Evolutionary conservation across 345 rosid genomes (phyloP).

Genomic region (Physaria fendleri): DNA sequence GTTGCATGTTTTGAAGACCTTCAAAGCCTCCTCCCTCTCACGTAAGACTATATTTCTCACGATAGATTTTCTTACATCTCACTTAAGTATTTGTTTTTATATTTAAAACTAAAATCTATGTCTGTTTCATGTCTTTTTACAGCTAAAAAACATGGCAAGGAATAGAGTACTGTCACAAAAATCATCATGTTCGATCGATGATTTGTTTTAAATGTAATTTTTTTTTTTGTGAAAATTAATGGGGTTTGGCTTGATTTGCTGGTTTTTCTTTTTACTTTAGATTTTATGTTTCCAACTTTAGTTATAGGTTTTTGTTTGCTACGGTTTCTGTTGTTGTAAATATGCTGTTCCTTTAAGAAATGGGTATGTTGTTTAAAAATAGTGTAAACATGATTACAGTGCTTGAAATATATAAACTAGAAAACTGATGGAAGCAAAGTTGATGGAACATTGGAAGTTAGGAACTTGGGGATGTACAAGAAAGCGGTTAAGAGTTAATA

Average conservation of each 20-base stretch:
- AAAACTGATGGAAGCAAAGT: no score
- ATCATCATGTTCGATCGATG: slow-evolving; percentile 6
- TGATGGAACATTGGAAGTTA: no score
- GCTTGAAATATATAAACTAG: no score
- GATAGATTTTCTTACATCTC: not conserved
- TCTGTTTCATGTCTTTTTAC: not conserved
- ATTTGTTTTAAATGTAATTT: slow-evolving; percentile 14
- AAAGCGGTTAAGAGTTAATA: no score
- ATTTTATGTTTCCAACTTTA: not conserved
- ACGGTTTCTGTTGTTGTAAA: not conserved
- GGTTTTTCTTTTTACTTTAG: not conserved
- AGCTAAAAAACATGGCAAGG: slow-evolving; percentile 18
- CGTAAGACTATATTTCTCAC: slow-evolving; percentile 9
- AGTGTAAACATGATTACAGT: not conserved
- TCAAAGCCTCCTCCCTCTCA: slow-evolving; percentile 24
- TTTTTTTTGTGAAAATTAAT: slow-evolving; percentile 2
- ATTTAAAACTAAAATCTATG: not conserved
- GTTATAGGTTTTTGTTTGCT: not conserved
- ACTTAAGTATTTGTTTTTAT: not conserved
- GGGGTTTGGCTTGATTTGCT: slow-evolving; percentile 17
- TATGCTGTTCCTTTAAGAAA: slow-evolving; percentile 3
- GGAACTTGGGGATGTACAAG: no score
- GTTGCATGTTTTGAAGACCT: no score
- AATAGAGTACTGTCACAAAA: slow-evolving; percentile 7
- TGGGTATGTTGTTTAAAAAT: slow-evolving; percentile 7